Conservation (phyloP, 192 early-diverging fungal genomes). For the Entomortierella lignicola region DNA sequence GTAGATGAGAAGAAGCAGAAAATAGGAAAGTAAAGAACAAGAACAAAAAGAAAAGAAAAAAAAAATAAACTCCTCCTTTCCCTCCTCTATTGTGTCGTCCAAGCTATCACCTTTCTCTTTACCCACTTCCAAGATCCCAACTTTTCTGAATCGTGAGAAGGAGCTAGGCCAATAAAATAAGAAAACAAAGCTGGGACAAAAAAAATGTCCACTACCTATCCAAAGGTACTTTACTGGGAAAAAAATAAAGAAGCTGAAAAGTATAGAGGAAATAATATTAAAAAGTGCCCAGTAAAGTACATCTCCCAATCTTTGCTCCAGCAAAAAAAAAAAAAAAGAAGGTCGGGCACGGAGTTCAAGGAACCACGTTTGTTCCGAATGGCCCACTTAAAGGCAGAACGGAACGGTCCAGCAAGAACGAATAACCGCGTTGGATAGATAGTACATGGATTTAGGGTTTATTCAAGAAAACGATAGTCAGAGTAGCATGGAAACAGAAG, state of each 20-base stretch:
- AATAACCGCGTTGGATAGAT: not conserved
- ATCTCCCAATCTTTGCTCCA: not conserved
- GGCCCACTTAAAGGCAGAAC: not conserved
- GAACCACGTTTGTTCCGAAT: slow-evolving; percentile 4
- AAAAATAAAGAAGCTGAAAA: not conserved
- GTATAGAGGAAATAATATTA: not conserved
- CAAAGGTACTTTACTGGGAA: not conserved
- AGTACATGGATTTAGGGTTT: slow-evolving; percentile 10
- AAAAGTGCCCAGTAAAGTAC: too few species aligned
- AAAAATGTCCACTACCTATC: slow-evolving; percentile 2
- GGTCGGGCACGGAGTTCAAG: not conserved
- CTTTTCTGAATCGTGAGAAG: slow-evolving; percentile 3
- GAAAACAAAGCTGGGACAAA: not conserved
- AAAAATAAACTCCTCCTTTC: not conserved
- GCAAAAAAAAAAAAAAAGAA: too few species aligned
- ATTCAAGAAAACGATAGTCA: not conserved
- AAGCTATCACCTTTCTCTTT: not conserved
- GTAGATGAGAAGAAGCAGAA: not conserved
- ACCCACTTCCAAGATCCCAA: not conserved
- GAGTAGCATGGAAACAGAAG: not conserved
- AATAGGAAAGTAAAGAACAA: not conserved
- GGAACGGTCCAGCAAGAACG: slow-evolving; percentile 2
- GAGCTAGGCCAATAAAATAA: slow-evolving; percentile 2
- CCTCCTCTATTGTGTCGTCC: not conserved
- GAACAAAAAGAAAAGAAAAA: not conserved